Percentiles rank a stretch among this genome's conserved stretches.
These are phyloP conservation scores for Globisporangium heterothallicum DNA, from an alignment of 352 stramenopile species.

Conservation along the genomic window DNA sequence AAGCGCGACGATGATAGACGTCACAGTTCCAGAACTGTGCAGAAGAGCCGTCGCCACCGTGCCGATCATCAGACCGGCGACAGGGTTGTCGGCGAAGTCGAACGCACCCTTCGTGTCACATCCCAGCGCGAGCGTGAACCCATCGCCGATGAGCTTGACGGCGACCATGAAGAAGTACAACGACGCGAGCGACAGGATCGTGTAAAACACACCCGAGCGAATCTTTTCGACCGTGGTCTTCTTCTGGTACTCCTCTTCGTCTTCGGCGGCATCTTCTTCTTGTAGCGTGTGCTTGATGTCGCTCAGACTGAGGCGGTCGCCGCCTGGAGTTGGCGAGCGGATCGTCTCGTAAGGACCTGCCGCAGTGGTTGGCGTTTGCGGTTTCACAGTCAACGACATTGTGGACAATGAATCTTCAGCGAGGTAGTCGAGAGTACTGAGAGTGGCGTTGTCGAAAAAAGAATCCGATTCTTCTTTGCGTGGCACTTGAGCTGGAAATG, in stretches of 20 bases:
- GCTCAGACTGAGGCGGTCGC: no score
- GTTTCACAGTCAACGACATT: not conserved
- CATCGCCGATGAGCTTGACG: conserved; percentile 71
- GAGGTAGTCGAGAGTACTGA: no score
- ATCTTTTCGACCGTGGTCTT: conserved; percentile 26
- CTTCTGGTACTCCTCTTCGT: conserved; percentile 16
- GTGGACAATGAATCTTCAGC: not conserved
- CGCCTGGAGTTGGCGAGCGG: not conserved
- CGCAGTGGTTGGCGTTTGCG: not conserved
- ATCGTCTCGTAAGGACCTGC: conserved; percentile 3
- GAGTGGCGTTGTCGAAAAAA: not conserved
- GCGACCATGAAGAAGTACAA: conserved; percentile 84
- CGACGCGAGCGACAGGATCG: conserved; percentile 29
- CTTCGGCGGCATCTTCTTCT: conserved; percentile 12
- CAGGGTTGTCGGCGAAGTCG: conserved; percentile 60
- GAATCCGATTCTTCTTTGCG: not conserved
- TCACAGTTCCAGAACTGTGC: conserved; percentile 73
- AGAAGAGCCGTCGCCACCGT: conserved; percentile 68
- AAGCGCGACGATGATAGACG: conserved; percentile 70
- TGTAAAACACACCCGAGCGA: conserved; percentile 21
- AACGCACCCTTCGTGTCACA: conserved; percentile 65
- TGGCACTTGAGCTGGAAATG: not conserved
- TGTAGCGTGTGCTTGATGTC: conserved; percentile 3
- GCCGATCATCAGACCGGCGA: conserved; percentile 77
- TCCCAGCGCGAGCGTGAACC: conserved; percentile 63